Evolutionary conservation across 257 asterid genomes (phyloP).

Genomic region (Solanum chiquidenum): DNA sequence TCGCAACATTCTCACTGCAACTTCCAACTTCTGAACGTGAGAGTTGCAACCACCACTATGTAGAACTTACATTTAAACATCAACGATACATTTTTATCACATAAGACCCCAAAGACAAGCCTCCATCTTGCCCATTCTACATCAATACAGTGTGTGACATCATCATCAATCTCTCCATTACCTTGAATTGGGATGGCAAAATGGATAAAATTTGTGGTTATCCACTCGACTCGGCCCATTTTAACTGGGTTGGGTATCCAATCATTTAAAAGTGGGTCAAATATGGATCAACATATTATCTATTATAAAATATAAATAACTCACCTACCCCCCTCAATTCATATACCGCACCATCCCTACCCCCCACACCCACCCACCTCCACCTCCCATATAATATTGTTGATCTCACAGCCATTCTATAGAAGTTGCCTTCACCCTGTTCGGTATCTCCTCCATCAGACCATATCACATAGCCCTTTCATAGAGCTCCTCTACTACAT

Average conservation of each 20-base stretch:
- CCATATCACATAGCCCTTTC: background rate
- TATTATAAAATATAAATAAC: background rate
- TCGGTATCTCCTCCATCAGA: background rate
- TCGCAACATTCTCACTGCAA: background rate
- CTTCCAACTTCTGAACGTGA: background rate
- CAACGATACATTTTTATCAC: background rate
- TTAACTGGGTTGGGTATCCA: background rate
- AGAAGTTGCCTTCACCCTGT: background rate
- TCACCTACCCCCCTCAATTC: background rate
- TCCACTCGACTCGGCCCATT: background rate
- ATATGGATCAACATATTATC: background rate
- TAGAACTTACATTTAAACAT: background rate
- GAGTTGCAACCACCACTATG: background rate
- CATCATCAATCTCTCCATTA: background rate
- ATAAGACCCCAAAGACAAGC: background rate
- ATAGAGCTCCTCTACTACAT: background rate
- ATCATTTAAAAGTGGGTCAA: background rate
- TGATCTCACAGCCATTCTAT: background rate
- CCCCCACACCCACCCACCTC: background rate
- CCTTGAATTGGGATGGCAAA: background rate
- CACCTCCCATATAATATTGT: background rate
- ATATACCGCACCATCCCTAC: background rate
- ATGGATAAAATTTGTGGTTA: background rate
- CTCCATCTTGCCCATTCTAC: background rate
- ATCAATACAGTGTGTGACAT: background rate